These are phyloP conservation scores for Neurospora sp. DNA, from an alignment of 495 filamentous ascomycete genomes.

Conservation along the genomic window DNA sequence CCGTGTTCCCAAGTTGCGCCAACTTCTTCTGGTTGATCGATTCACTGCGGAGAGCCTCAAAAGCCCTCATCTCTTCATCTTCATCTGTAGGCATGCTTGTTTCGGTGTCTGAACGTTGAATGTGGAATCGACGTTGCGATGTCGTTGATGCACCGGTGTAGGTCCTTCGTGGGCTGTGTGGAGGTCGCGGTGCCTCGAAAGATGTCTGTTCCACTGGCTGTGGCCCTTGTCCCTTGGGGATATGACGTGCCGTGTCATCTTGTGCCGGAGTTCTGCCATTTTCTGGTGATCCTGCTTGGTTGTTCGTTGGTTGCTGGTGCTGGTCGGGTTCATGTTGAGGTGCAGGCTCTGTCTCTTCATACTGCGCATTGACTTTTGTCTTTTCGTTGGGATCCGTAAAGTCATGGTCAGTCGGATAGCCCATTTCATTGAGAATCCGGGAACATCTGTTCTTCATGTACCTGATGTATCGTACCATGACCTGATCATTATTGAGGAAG, in stretches of 20 bases:
- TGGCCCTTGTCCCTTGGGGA: background rate
- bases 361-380: background rate
- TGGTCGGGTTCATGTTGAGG: background rate
- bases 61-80: no score
- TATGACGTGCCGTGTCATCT: background rate
- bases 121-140: background rate
- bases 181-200: background rate
- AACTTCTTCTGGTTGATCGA: background rate
- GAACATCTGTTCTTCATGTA: background rate
- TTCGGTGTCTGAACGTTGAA: background rate
- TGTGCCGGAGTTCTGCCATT: background rate
- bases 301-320: background rate
- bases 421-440: background rate
- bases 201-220: background rate
- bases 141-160: background rate
- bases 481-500: constrained; percentile 1
- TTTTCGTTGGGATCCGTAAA: background rate
- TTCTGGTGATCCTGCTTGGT: background rate
- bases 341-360: background rate
- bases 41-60: background rate
- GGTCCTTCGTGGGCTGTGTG: background rate
- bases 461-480: constrained; percentile 1
- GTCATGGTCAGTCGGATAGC: background rate
- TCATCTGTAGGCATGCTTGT: no score
- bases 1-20: background rate